A percentile compares a stretch with the other conserved stretches of the same genome.
These are phyloP conservation scores for Aspergillus olivimuriae DNA, from an alignment of 495 filamentous ascomycete species.

Conservation along the genomic window DNA sequence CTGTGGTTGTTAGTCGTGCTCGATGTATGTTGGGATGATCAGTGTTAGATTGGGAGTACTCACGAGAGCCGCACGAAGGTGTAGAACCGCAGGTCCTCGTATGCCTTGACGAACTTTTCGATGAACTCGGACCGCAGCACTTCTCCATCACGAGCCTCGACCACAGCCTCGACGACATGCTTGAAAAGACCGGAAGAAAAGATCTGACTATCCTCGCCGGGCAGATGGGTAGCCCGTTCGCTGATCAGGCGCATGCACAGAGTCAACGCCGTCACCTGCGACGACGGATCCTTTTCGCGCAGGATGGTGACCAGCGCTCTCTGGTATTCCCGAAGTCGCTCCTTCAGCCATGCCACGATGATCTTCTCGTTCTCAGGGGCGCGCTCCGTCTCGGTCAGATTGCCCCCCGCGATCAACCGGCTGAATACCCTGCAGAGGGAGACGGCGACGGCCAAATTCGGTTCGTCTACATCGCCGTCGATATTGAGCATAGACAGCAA, in stretches of 20 bases:
- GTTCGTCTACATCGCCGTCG: constrained; percentile 34
- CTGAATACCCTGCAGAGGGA: constrained; percentile 87
- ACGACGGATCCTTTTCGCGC: constrained; percentile 42
- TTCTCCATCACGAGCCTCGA: constrained; percentile 51
- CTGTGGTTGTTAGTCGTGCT: constrained; percentile 29
- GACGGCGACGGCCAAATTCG: constrained; percentile 59
- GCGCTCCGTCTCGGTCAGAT: constrained; percentile 54
- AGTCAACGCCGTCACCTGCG: constrained; percentile 56
- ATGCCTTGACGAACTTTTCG: constrained; percentile 67
- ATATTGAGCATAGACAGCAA: constrained; percentile 56
- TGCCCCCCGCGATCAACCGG: constrained; percentile 70
- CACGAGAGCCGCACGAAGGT: constrained; percentile 68
- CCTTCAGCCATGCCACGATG: constrained; percentile 73
- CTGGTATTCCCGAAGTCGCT: constrained; percentile 64
- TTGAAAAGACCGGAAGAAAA: constrained; percentile 61
- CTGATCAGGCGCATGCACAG: constrained; percentile 80
- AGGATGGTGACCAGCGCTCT: constrained; percentile 48
- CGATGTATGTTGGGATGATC: background rate
- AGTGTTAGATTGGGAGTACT: constrained; percentile 23
- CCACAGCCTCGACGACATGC: constrained; percentile 53
- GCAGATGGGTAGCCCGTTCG: constrained; percentile 59
- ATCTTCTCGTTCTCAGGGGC: constrained; percentile 66
- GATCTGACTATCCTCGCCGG: constrained; percentile 50
- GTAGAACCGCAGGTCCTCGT: constrained; percentile 80
- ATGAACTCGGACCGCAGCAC: constrained; percentile 62